A percentile compares a stretch with the other conserved stretches of the same genome.
Evolutionary conservation across 345 rosid species (phyloP).

Genomic region (Limnanthes douglasii): DNA sequence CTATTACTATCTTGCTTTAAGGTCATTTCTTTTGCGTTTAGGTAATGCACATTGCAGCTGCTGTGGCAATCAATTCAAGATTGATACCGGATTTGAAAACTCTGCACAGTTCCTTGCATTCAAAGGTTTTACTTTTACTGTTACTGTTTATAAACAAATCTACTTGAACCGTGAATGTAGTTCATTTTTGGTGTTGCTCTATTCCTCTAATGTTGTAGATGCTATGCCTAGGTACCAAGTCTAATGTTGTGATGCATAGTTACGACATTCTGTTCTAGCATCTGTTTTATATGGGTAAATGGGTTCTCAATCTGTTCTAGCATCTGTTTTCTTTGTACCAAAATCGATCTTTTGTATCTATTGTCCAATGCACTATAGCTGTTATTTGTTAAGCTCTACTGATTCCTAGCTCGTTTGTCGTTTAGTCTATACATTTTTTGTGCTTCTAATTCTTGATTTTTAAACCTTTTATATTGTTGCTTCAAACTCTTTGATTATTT

Average conservation of each 20-base stretch:
- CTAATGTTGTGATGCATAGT: no score
- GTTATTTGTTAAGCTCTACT: background rate
- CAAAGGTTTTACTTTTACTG: constrained; percentile 41
- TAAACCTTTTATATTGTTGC: background rate
- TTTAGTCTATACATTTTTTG: background rate
- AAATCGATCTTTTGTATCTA: no score
- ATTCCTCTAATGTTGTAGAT: no score
- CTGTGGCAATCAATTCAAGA: constrained; percentile 72
- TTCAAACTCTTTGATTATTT: background rate
- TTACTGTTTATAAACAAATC: constrained; percentile 1
- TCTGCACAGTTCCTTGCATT: constrained; percentile 50
- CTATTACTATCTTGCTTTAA: background rate
- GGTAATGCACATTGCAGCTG: constrained; percentile 99
- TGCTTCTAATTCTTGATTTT: background rate
- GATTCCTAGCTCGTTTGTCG: background rate
- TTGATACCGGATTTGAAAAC: constrained; percentile 58
- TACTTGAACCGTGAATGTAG: no score
- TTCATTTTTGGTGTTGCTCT: no score
- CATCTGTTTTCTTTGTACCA: no score
- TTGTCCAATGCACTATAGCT: background rate
- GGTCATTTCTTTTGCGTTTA: constrained; percentile 13
- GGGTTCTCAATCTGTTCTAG: no score
- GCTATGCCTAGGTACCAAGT: no score
- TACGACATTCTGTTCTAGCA: no score
- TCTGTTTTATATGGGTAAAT: no score